Evolutionary conservation across 2,329 filamentous ascomycete genomes (phyloP), one percentile per base, ranked within the genome.

Genomic region (Pseudogymnoascus sp.): DNA sequence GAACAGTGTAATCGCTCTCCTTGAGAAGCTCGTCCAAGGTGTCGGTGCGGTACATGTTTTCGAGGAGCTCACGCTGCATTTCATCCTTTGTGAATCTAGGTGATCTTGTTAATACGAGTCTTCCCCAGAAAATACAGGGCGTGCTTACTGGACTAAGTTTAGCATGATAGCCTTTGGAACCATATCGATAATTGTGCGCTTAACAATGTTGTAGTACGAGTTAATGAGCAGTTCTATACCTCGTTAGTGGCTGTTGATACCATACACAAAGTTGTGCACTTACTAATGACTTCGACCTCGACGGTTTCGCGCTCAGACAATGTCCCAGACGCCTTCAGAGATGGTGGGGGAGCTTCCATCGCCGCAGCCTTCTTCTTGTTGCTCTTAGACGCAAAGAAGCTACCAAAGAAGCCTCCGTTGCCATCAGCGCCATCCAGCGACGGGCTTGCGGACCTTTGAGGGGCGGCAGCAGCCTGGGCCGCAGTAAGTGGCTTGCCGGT

Each of bases 331-430:
- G 94, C 94, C 80, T 97, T 99, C 63, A 99, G 85, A 42, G 86
- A 93, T 31, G 94, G 85, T 65, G 94, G 94, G 39, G 94, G 94
- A 12, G 94, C 82, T 75, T 99, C 94, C 94, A 99, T 99, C 58
- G 93, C 92, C n/a, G 94, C 94, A 79, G 96, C 95, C 88, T 97
- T 97, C 85, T 99, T 99, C 87, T 97, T 99, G 80, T 97, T 99
- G 58, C n/a, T 27, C 85, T 97, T 99, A 73, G 91, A 92, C 9
- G 94, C 91, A 74, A 97, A 99, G 84, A 99, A 99, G 72, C 91
- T 96, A 69, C 94, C 94, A 71, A 99, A 99, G 83, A 99, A 99
- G 38, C 93, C 92, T 64, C 83, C 80, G 72, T 90, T 90, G 61
- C 75, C 75, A 65, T 76, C 78, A 36, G 79, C 77, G 59, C 77